Percentiles rank a stretch among this genome's conserved stretches.
Evolutionary conservation across 805 yeast species (phyloP).

Genomic region (Grigorovia jiainica): DNA sequence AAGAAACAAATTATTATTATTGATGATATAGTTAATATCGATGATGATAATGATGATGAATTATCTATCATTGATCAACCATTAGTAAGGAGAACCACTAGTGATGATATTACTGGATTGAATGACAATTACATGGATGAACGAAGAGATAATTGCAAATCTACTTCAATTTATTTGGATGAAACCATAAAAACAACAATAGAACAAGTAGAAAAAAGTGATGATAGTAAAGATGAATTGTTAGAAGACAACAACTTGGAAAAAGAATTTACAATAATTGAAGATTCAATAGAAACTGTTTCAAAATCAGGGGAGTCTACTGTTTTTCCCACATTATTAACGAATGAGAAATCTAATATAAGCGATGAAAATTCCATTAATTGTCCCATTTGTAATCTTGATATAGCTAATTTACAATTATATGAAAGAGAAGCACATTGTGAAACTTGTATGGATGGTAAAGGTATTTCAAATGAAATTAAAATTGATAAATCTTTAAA

Average conservation of each 20-base stretch:
- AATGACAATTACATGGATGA: background rate
- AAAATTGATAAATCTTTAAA: background rate
- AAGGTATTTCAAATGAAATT: background rate
- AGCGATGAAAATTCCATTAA: constrained; percentile 4
- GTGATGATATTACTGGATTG: no score
- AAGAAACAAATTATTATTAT: constrained; percentile 10
- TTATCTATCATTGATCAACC: no score
- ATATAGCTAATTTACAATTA: constrained; percentile 32
- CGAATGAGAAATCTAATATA: no score
- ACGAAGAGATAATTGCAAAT: background rate
- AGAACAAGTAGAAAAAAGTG: no score
- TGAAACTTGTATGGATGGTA: constrained; percentile 37
- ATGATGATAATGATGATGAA: constrained; percentile 6
- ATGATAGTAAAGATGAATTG: no score
- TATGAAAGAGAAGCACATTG: constrained; percentile 45
- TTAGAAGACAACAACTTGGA: no score
- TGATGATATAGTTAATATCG: constrained; percentile 6
- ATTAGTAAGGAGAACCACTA: no score
- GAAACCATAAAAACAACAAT: no score
- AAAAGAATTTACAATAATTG: no score
- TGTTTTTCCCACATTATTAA: no score
- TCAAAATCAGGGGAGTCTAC: background rate
- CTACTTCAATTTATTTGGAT: no score
- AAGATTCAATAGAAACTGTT: no score
- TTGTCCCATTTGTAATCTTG: constrained; percentile 47